These are phyloP conservation scores for Nicotiana obtusifolia DNA, from an alignment of 257 asterid genomes.

Conservation along the genomic window DNA sequence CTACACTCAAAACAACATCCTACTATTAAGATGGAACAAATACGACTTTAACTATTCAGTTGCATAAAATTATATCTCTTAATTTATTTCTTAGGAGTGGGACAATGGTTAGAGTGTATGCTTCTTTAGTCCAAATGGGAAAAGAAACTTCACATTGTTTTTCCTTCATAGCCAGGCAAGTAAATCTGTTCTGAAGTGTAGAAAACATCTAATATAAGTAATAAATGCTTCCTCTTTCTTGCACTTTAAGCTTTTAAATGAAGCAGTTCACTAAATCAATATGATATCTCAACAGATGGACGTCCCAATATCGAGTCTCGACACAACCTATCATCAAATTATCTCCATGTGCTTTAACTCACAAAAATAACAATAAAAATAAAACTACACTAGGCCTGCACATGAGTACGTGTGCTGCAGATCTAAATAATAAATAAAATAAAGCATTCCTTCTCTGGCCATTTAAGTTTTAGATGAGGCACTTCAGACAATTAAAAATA, in stretches of 20 bases:
- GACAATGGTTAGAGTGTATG: not conserved
- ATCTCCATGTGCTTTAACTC: not conserved
- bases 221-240: not conserved
- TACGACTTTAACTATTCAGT: no score
- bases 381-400: not conserved
- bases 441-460: not conserved
- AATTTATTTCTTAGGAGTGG: not conserved
- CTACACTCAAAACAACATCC: slow-evolving; percentile 3
- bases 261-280: not conserved
- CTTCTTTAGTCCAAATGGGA: not conserved
- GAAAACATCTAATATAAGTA: not conserved
- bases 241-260: not conserved
- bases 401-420: not conserved
- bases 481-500: not conserved
- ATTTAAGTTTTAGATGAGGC: not conserved
- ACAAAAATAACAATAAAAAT: no score
- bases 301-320: not conserved
- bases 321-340: not conserved
- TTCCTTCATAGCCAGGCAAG: not conserved
- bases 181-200: not conserved
- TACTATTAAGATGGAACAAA: not conserved
- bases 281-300: not conserved
- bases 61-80: not conserved
- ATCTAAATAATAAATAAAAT: no score
- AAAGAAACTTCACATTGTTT: not conserved